Conservation (phyloP, 805 yeast species). For the Wickerhamiella nectarea region DNA sequence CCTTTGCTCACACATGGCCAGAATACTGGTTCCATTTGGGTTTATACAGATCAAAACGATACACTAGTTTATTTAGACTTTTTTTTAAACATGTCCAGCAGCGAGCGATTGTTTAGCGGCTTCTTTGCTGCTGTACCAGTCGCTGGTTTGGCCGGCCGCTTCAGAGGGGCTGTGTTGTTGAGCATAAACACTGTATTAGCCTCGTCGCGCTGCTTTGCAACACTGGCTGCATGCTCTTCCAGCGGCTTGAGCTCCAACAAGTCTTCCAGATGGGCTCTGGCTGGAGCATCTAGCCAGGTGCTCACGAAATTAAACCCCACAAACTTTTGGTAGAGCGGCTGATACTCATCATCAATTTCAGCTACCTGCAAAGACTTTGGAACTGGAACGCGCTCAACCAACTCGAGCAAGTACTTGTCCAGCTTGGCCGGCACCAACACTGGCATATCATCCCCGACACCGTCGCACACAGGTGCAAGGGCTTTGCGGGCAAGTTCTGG, state of each 20-base stretch:
- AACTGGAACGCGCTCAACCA: constrained; percentile 12
- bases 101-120: constrained; percentile 20
- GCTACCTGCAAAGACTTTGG: background rate
- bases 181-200: constrained; percentile 5
- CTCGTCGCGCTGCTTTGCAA: constrained; percentile 9
- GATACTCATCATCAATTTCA: constrained; percentile 14
- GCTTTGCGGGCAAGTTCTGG: constrained; percentile 7
- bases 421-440: constrained; percentile 13
- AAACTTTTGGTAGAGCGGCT: constrained; percentile 9
- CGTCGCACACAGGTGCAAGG: constrained; percentile 12
- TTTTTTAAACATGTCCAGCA: constrained; percentile 26
- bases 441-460: constrained; percentile 10
- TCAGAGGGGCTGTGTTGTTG: background rate
- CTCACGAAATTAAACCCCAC: constrained; percentile 19
- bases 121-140: constrained; percentile 10
- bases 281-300: constrained; percentile 17
- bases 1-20: no score
- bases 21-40: no score
- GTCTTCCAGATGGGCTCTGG: constrained; percentile 14
- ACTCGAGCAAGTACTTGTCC: constrained; percentile 14
- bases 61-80: constrained; percentile 9
- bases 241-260: constrained; percentile 19
- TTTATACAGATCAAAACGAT: no score
- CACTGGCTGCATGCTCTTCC: constrained; percentile 13
- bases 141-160: background rate